phyloP scores from a whole-genome alignment of 208 protist genomes.

The Herpetomonas samuelpessoai region DNA sequence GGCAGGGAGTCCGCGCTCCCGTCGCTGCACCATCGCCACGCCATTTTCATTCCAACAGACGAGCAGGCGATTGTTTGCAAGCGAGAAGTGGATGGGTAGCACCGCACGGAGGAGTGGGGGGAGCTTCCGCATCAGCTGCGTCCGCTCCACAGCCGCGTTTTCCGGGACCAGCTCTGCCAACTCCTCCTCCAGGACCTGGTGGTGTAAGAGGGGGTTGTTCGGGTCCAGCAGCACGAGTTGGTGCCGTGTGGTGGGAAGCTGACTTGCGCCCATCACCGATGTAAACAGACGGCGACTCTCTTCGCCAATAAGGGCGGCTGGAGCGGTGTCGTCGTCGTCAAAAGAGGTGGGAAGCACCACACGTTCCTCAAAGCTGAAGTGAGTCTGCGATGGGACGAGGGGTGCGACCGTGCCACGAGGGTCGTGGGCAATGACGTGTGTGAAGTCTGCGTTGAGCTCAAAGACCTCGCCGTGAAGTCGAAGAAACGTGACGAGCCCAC shows the following conservation, averaged over 20 bases:
- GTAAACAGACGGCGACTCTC: conserved; percentile 36
- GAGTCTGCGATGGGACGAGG: conserved; percentile 53
- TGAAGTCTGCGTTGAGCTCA: conserved; percentile 65
- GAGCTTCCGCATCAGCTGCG: conserved; percentile 29
- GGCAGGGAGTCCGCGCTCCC: conserved; percentile 17
- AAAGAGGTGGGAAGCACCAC: conserved; percentile 63
- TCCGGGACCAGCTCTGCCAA: conserved; percentile 59
- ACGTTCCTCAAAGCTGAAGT: conserved; percentile 65
- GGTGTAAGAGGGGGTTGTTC: conserved; percentile 68
- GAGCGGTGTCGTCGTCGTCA: conserved; percentile 42
- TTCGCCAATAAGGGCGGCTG: conserved; percentile 51
- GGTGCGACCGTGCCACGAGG: conserved; percentile 56
- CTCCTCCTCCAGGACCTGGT: conserved; percentile 70
- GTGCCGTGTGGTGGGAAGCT: conserved; percentile 55
- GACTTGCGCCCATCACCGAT: conserved; percentile 38
- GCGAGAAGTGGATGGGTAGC: conserved; percentile 39
- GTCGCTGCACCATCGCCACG: conserved; percentile 46
- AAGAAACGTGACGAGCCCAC: conserved; percentile 75
- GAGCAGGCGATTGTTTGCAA: conserved; percentile 36
- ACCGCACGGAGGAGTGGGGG: conserved; percentile 72
- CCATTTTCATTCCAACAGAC: conserved; percentile 32
- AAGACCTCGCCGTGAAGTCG: conserved; percentile 84
- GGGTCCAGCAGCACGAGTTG: conserved; percentile 81
- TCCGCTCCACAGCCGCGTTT: conserved; percentile 24
- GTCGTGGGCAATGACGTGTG: conserved; percentile 82